Base-by-base conservation (phyloP, 805 yeast genomes). In the Pichia gijzeniarum region DNA sequence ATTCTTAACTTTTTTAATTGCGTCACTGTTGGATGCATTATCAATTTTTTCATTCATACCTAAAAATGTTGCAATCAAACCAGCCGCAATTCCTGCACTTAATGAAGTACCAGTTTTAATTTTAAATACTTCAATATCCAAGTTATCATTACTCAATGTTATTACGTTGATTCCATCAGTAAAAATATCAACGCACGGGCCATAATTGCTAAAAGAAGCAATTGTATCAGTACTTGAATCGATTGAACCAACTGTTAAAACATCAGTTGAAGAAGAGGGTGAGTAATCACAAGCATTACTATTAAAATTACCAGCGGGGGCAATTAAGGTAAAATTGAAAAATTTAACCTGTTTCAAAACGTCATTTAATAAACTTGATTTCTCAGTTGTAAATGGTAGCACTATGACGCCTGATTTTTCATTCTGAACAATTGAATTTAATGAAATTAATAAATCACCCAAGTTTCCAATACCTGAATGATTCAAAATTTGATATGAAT, bases 151-250 rank as follows among this genome's bases (percentile, higher is more conserved):
- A n/a, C n/a, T n/a, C n/a, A n/a, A n/a, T n/a, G n/a, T n/a, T n/a
- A n/a, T n/a, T n/a, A n/a, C n/a, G n/a, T n/a, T n/a, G n/a, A n/a
- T n/a, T n/a, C n/a, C n/a, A n/a, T n/a, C n/a, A n/a, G n/a, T n/a
- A 50, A 70, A 73, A 13, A 74, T 53, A 47, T 76, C 79, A 19
- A 76, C 77, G 53, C 80, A 75, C n/a, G 64, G 59, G 7, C 80
- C 80, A 68, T 68, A 71, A 58, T 75, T 74, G n/a, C n/a, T n/a
- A n/a, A 19, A 71, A 62, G 51, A 70, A 70, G 73, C 64, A 43
- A 62, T 54, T 21, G 53, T 56, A 49, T 70, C 71, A 19, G 57
- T 59, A 20, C 49, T 47, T 30, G 61, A 56, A 50, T 67, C 65
- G 20, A 69, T 60, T 10, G 74, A 66, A 14, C 73, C 75, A 5